Conservation (phyloP, 495 filamentous ascomycete species). For the Cetradonia linearis region DNA sequence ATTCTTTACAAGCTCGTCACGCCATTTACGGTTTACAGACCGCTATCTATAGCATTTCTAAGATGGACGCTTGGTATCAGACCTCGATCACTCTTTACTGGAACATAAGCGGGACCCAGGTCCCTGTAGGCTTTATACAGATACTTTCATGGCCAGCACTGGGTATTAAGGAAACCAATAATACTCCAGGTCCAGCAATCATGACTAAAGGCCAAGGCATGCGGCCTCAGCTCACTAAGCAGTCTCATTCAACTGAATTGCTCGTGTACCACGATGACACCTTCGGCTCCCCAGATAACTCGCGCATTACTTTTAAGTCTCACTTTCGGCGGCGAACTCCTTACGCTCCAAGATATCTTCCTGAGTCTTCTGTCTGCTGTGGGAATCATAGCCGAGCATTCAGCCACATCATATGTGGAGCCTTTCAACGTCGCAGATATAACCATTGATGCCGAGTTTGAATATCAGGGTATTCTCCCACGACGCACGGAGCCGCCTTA, state of each 20-base stretch:
- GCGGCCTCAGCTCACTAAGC: no score
- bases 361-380: background rate
- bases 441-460: background rate
- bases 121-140: background rate
- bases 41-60: background rate
- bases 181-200: background rate
- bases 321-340: background rate
- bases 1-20: background rate
- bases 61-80: background rate
- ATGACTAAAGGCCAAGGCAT: background rate
- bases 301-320: background rate
- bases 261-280: background rate
- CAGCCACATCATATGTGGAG: background rate
- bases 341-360: constrained; percentile 1
- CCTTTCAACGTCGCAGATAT: background rate
- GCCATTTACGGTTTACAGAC: background rate
- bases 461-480: background rate
- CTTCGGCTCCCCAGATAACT: background rate
- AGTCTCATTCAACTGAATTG: background rate
- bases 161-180: background rate
- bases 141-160: background rate
- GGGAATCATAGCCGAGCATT: background rate
- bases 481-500: background rate
- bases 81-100: constrained; percentile 1
- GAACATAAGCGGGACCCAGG: background rate